Base-by-base conservation (phyloP, 2,329 filamentous ascomycete species). In the Epichloe gansuensis region DNA sequence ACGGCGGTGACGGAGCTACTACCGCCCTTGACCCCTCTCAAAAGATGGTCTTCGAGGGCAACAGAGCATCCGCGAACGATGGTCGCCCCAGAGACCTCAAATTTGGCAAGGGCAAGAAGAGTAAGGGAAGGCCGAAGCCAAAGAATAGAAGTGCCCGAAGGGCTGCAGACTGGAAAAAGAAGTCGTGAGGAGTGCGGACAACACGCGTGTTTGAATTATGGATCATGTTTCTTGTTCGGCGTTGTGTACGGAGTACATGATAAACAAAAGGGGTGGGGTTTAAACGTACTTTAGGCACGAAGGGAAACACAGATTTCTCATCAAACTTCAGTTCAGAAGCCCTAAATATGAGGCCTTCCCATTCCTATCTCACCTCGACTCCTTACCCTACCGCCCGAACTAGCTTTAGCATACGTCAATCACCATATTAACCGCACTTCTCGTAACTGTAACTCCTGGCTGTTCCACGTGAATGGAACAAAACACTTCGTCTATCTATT, bases 31-130 rank as follows among this genome's bases (percentile, higher is more conserved):
- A 46, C 11, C 15, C 42, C 1, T 83, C 85, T 0, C 85, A 90
- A 67, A 73, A 75, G 15, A 80, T 91, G 57, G 78, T 91, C n/a
- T 91, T 91, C 61, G 88, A 94, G 66, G 88, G 88, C 0, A 82
- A 85, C 57, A 77, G 88, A 51, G 88, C 88, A 9, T 87, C 78
- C 52, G 71, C 76, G 35, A 84, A 76, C 53, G 80, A 84, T 55
- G 83, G 79, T 4, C 82, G 75, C 61, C 80, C 80, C 42, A 84
- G 72, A 66, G 80, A 81, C 60, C 65, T 80, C 39, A 55, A 52
- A 21, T 41, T 54, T 13, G 52, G 54, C 56, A 83, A 76, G 65
- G 76, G 77, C 11, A 80, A 80, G 58, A 79, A 78, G 60, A 66
- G 65, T 56, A 80, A 76, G 62, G 70, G 63, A 54, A 68, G 56